Base-by-base conservation (phyloP, 78 protist genomes). In the Chrysochromulina parva region DNA sequence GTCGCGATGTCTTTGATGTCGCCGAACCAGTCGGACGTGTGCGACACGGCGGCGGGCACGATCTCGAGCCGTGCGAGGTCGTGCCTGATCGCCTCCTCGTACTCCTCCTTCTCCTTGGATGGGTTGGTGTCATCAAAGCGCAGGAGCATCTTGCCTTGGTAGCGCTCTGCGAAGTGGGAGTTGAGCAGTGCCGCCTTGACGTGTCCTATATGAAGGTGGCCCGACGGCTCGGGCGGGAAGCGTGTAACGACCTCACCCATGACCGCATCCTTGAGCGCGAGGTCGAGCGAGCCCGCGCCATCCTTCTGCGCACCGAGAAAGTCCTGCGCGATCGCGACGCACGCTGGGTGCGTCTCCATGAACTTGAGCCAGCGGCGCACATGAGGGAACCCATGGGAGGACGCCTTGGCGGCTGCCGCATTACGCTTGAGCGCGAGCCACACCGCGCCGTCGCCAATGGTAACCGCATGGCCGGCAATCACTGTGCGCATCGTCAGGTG, bases 61-160 rank as follows among this genome's bases (percentile, higher is more conserved):
- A 74, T 74, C 28, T 74, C 82, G 28, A 74, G 53, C 24, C 82
- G 19, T n/a, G 0, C 5, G 22, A 92, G 54, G 74, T 95, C 97
- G 16, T 38, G 90, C 17, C 28, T 0, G 78, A 95, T 95, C 19
- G 94, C 85, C 66, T 94, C 28, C 53, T 93, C 95, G 71, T 87
- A 95, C 84, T 93, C 97, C 11, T 3, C 96, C 65, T 93, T 90
- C 93, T 97, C 99, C 94, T 96, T 97, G 28, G 89, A 85, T 24
- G 99, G 99, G 95, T 99, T 99, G 76, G 99, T 99, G 94, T 99
- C 99, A 92, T 99, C 99, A 80, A 98, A 98, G 17, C 99, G 96
- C 48, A 99, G 24, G 80, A 91, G 3, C 69, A 95, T 9, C 87
- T 86, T 91, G 66, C 94, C 90, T 2, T 86, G n/a, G 20, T 22